Conservation (phyloP, 1,139 yeast species). For the Spathaspora sp. region DNA sequence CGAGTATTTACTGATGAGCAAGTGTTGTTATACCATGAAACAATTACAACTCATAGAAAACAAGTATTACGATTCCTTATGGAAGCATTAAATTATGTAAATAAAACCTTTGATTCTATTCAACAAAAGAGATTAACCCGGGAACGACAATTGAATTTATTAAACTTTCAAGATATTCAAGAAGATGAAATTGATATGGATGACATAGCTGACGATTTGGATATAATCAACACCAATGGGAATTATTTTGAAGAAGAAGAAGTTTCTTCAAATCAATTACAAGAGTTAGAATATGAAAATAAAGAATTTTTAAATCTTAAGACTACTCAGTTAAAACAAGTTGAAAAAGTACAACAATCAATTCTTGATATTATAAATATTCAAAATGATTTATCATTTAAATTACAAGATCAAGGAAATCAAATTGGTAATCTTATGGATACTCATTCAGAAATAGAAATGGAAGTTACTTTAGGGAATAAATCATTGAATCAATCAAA, state of each 20-base stretch:
- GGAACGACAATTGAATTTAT: conserved; percentile 39
- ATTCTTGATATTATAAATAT: conserved; percentile 78
- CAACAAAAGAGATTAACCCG: conserved; percentile 43
- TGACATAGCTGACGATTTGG: conserved; percentile 4
- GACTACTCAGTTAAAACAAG: conserved; percentile 65
- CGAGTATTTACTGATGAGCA: conserved; percentile 29
- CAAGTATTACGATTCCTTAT: conserved; percentile 42
- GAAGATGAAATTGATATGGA: conserved; percentile 26
- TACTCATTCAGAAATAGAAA: conserved; percentile 67
- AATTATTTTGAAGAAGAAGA: conserved; percentile 6
- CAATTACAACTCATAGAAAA: conserved; percentile 32
- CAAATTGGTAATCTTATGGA: conserved; percentile 67
- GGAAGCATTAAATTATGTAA: conserved; percentile 32
- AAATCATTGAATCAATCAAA: conserved; percentile 71
- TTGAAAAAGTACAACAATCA: conserved; percentile 70
- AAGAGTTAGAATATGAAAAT: conserved; percentile 71
- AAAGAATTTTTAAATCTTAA: conserved; percentile 61
- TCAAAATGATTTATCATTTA: conserved; percentile 75
- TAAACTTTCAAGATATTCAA: conserved; percentile 44
- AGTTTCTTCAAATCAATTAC: conserved; percentile 55
- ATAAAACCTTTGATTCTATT: conserved; percentile 37
- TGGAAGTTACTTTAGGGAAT: conserved; percentile 75
- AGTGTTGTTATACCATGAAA: conserved; percentile 24
- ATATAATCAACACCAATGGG: conserved; percentile 3
- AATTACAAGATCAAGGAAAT: conserved; percentile 73